These are phyloP conservation scores for Blastobotrys muscicola DNA, from an alignment of 805 yeast genomes.

Conservation along the genomic window DNA sequence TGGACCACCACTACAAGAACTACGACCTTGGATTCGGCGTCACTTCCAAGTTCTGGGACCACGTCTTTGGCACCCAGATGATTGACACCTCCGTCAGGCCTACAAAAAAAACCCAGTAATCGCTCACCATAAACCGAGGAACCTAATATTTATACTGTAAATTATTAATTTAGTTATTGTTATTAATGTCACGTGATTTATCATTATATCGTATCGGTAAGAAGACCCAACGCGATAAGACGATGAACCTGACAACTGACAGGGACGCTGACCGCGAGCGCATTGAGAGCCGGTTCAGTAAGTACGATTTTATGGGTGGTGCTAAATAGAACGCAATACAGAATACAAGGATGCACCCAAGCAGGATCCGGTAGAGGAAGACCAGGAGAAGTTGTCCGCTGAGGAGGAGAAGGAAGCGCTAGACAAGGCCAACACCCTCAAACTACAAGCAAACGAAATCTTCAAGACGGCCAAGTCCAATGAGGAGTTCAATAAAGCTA, in stretches of 20 bases:
- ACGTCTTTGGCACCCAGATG: constrained; percentile 75
- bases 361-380: too few relatives aligned
- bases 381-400: background rate
- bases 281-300: too few relatives aligned
- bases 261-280: too few relatives aligned
- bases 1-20: constrained; percentile 97
- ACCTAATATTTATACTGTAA: background rate
- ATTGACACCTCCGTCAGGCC: constrained; percentile 23
- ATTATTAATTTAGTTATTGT: background rate
- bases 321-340: too few relatives aligned
- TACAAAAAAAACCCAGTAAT: constrained; percentile 1
- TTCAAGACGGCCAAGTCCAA: constrained; percentile 1
- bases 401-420: background rate
- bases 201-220: background rate
- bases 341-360: too few relatives aligned
- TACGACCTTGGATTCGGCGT: constrained; percentile 97
- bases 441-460: constrained; percentile 2
- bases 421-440: constrained; percentile 3
- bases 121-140: background rate
- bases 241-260: background rate
- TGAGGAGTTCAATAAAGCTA: constrained; percentile 2
- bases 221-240: background rate
- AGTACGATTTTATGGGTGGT: too few relatives aligned
- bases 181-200: background rate
- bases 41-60: constrained; percentile 90